Evolutionary conservation across 208 protist species (phyloP).

Genomic region (Leishmania amazonensis): DNA sequence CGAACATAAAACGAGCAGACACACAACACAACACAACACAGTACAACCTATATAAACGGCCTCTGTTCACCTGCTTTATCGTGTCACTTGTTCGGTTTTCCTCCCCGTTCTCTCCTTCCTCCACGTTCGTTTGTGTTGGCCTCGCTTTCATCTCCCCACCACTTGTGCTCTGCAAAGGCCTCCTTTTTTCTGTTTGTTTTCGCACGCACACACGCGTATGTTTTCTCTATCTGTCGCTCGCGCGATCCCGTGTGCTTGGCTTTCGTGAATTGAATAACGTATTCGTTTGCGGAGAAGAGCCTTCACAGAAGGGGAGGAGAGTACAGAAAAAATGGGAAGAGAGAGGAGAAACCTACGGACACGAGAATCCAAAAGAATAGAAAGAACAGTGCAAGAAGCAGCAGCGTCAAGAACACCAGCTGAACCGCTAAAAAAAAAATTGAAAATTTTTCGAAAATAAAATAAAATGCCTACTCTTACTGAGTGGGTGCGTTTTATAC

Average conservation of each 20-base stretch:
- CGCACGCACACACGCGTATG: neutral
- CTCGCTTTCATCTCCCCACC: neutral
- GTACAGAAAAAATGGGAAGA: neutral
- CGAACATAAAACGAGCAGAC: neutral
- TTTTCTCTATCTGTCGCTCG: no score
- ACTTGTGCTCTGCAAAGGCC: neutral
- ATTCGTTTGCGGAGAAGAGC: neutral
- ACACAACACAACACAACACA: neutral
- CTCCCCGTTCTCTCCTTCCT: neutral
- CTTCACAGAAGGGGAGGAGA: neutral
- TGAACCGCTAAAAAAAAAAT: constrained; percentile 1
- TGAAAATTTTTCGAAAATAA: constrained; percentile 2
- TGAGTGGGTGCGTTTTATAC: neutral
- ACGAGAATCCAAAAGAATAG: neutral
- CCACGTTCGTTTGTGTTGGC: neutral
- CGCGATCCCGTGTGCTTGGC: no score
- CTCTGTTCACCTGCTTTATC: neutral
- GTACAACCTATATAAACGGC: neutral
- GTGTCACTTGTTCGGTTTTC: neutral
- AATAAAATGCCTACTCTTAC: constrained; percentile 1
- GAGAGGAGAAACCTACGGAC: neutral
- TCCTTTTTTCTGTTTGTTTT: neutral
- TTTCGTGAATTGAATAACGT: no score
- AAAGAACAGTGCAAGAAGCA: neutral
- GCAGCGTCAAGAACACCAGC: neutral